Conservation (phyloP, 495 filamentous ascomycete species). For the Lasiosphaeriaceae sp. region DNA sequence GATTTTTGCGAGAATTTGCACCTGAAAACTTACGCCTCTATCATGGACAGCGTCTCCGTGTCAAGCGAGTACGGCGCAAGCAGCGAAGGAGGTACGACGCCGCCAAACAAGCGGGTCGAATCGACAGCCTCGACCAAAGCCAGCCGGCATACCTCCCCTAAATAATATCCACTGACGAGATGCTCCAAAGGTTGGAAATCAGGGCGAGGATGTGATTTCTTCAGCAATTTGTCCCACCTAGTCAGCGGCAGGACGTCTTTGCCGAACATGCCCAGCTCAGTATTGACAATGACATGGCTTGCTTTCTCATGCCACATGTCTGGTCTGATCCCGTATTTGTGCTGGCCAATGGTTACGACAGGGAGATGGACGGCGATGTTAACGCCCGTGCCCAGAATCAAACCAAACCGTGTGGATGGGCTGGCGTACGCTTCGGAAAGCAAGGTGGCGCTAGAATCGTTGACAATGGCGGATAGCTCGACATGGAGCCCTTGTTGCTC, state of each 20-base stretch:
- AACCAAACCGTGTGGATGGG: conserved; percentile 56
- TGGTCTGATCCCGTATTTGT: conserved; percentile 49
- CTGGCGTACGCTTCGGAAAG: conserved; percentile 72
- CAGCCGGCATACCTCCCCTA: conserved; percentile 75
- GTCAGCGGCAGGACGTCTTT: conserved; percentile 66
- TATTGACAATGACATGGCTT: conserved; percentile 68
- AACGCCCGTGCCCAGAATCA: conserved; percentile 55
- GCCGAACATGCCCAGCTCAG: conserved; percentile 79
- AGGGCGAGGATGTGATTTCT: conserved; percentile 60
- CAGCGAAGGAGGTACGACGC: conserved; percentile 51
- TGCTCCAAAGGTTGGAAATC: conserved; percentile 86
- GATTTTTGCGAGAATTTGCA: neutral
- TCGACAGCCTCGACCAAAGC: conserved; percentile 62
- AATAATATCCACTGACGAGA: conserved; percentile 75
- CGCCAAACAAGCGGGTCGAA: conserved; percentile 51
- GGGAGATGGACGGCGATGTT: conserved; percentile 54
- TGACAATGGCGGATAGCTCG: conserved; percentile 74
- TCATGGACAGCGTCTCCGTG: conserved; percentile 56
- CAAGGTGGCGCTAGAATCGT: conserved; percentile 77
- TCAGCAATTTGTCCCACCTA: conserved; percentile 66
- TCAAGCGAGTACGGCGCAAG: conserved; percentile 54
- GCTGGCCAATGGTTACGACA: conserved; percentile 45
- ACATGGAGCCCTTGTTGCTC: conserved; percentile 44
- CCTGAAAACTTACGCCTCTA: conserved; percentile 49
- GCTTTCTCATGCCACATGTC: conserved; percentile 53